Base-by-base conservation (phyloP, 352 stramenopile genomes). In the Phytophthora idaei region DNA sequence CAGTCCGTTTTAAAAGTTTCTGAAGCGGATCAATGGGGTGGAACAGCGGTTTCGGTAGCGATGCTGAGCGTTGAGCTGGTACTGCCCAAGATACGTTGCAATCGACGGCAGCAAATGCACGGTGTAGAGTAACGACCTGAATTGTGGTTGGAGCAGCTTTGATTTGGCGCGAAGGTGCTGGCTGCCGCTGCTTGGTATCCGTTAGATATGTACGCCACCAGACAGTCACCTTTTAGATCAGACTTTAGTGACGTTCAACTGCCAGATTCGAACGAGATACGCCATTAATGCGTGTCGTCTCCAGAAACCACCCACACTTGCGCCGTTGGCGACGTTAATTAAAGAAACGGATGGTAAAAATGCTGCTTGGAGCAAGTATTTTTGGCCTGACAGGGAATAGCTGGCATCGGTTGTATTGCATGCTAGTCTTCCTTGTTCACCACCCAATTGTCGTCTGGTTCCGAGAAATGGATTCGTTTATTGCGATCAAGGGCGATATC, bases 211-310 rank as follows among this genome's bases (percentile, higher is more conserved):
- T 15, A 9, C 44, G 44, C 21, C 44, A 11, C 17, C 6, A 41
- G 56, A 47, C 17, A 54, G 12, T 14, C 9, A 49, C 31, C 45
- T 47, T n/a, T 44, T 44, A 61, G 54, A 42, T 42, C 41, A 42
- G 53, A 60, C 45, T 41, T 34, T 50, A 15, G 47, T 63, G 36
- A 11, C 53, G 53, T 69, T 65, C 47, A 69, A 64, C 47, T 64
- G 42, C 47, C 9, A 44, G 46, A 59, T 58, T 52, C 29, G 37
- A 65, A 37, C 15, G 39, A 48, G 25, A 42, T 31, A 52, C 8
- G 29, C 12, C 7, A 4, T 28, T 21, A 11, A 21, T 11, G 45
- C 45, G 36, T 49, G 44, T 25, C 10, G 41, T 44, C 17, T 53
- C 42, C 17, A 34, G 55, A 54, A 62, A 62, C 55, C 44, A 61